These are phyloP conservation scores for Fusarium sp. DNA, from an alignment of 2,329 filamentous ascomycete species.

Conservation along the genomic window DNA sequence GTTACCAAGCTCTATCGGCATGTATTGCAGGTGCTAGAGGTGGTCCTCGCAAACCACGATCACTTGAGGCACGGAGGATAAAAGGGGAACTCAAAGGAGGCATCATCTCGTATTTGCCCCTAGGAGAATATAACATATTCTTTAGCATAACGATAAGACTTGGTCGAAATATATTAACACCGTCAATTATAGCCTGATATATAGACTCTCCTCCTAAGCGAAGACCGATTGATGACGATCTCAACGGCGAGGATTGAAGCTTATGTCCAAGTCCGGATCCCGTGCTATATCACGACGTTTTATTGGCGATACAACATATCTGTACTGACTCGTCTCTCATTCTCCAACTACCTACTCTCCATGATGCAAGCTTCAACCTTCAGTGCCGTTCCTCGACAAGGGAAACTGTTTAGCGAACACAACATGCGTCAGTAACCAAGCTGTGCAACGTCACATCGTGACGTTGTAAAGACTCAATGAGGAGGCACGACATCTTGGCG, in stretches of 20 bases:
- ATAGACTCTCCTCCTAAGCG: neutral
- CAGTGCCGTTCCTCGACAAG: neutral
- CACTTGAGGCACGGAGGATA: neutral
- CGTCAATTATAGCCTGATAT: neutral
- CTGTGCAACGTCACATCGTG: slow-evolving; percentile 17
- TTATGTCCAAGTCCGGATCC: neutral
- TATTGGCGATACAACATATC: neutral
- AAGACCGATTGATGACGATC: neutral
- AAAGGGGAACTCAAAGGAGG: neutral
- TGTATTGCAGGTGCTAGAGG: too few species aligned
- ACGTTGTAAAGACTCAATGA: neutral
- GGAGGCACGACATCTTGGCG: neutral
- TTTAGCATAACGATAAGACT: neutral
- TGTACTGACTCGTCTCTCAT: neutral
- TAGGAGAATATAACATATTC: accelerated
- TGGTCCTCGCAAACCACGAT: neutral
- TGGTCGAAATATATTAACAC: neutral
- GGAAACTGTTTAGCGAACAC: neutral
- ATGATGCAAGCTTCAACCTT: neutral
- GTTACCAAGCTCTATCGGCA: neutral
- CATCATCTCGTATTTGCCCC: neutral
- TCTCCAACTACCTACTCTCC: too few species aligned
- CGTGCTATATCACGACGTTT: neutral
- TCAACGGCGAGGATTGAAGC: neutral
- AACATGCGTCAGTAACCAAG: neutral